A percentile compares a stretch with the other conserved stretches of the same genome.
Evolutionary conservation across 108 stramenopile genomes (phyloP).

Genomic region (Cyclotella cryptica): DNA sequence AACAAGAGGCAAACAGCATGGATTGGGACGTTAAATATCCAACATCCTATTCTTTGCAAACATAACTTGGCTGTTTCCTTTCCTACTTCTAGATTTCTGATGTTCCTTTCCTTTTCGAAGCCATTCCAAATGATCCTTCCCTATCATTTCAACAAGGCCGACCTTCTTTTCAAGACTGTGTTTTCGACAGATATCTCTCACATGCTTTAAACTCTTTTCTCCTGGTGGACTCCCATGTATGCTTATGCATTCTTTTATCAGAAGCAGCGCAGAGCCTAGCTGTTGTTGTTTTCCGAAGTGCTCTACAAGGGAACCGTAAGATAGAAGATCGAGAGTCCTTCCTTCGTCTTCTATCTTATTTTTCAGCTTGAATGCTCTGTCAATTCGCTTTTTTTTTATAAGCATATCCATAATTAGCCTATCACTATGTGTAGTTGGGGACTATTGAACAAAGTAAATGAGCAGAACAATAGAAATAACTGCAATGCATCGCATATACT

Average conservation of each 20-base stretch:
- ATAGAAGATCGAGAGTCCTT: slow-evolving; percentile 69
- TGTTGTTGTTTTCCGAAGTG: slow-evolving; percentile 70
- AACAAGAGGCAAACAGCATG: background rate
- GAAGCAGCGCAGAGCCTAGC: slow-evolving; percentile 77
- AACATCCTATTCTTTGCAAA: slow-evolving; percentile 48
- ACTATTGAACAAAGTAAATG: slow-evolving; percentile 29
- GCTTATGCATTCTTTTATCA: slow-evolving; percentile 81
- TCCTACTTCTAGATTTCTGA: slow-evolving; percentile 61
- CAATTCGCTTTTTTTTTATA: slow-evolving; percentile 67
- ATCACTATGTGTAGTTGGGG: slow-evolving; percentile 81
- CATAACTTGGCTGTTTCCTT: slow-evolving; percentile 56
- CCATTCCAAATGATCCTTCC: slow-evolving; percentile 82
- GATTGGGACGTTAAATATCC: slow-evolving; percentile 39
- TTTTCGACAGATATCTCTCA: slow-evolving; percentile 64
- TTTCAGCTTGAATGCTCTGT: slow-evolving; percentile 78
- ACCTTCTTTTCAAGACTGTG: slow-evolving; percentile 52
- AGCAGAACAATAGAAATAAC: background rate
- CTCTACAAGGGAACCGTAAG: slow-evolving; percentile 81
- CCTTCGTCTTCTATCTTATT: slow-evolving; percentile 65
- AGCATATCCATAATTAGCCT: slow-evolving; percentile 85
- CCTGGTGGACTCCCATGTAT: slow-evolving; percentile 75
- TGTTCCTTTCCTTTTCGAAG: slow-evolving; percentile 68
- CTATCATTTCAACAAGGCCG: slow-evolving; percentile 65
- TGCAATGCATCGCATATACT: background rate
- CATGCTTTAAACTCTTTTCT: slow-evolving; percentile 61